phyloP scores from a whole-genome alignment of 768 basidiomycete species.

The Auricularia sp. region DNA sequence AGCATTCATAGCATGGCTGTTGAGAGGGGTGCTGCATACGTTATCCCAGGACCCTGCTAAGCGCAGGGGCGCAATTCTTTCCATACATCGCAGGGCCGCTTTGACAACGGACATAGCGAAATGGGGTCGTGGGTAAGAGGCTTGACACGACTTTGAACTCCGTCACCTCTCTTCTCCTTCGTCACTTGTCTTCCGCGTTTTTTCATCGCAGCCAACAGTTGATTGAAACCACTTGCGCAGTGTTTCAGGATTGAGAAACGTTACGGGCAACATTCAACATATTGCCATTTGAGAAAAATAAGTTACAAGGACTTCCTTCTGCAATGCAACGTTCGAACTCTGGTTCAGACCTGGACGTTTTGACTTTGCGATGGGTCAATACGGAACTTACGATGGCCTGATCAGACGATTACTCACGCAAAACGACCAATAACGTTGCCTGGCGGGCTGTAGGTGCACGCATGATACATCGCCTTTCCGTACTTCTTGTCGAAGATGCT shows the following conservation, averaged over 20 bases:
- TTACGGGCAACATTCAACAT: no score
- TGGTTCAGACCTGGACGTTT: constrained; percentile 6
- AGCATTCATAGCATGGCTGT: neutral
- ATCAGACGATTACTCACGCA: neutral
- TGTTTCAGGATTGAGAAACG: no score
- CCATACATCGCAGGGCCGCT: constrained; percentile 58
- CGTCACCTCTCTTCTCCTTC: neutral
- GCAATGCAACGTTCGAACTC: no score
- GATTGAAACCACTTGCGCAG: no score
- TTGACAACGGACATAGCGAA: constrained; percentile 28
- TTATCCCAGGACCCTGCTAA: constrained; percentile 94
- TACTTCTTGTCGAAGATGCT: constrained; percentile 33
- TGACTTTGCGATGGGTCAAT: neutral
- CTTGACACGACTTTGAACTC: neutral
- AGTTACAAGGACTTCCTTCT: no score
- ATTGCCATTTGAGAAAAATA: no score
- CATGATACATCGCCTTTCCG: constrained; percentile 40
- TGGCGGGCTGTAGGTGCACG: constrained; percentile 55
- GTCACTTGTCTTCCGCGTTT: no score
- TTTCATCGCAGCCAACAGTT: no score
- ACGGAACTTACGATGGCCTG: no score
- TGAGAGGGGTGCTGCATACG: constrained; percentile 37
- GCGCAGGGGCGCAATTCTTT: constrained; percentile 74
- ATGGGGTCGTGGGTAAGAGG: constrained; percentile 4
- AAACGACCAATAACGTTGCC: constrained; percentile 57